Percentiles rank a stretch among this genome's conserved stretches.
These are phyloP conservation scores for Pseudogymnoascus destructans DNA, from an alignment of 2,329 filamentous ascomycete species.

Conservation along the genomic window DNA sequence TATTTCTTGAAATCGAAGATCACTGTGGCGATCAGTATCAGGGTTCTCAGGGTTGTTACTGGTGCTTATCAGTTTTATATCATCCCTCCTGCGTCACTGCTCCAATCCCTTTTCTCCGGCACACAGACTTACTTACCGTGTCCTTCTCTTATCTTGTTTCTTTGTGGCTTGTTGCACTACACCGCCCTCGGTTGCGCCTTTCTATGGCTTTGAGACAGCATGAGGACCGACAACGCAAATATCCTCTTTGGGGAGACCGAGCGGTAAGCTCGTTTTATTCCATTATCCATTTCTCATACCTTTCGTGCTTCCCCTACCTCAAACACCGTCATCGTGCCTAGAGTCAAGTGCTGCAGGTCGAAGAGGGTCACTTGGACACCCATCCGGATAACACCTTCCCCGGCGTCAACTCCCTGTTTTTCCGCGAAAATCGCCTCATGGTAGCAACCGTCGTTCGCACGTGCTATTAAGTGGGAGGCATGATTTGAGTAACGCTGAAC, in stretches of 20 bases:
- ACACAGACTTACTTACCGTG: background rate
- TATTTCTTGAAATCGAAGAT: background rate
- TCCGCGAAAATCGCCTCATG: background rate
- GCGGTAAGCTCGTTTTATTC: background rate
- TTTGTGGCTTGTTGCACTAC: background rate
- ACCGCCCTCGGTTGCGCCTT: background rate
- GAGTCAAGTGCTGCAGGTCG: background rate
- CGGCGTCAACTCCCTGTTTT: background rate
- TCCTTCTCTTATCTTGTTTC: background rate
- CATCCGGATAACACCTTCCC: background rate
- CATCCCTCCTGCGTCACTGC: background rate
- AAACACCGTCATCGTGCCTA: background rate
- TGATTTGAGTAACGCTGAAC: background rate
- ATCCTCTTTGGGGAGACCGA: background rate
- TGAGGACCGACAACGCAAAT: background rate
- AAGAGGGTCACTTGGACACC: background rate
- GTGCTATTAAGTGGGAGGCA: background rate
- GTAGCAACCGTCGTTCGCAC: background rate
- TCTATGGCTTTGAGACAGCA: background rate
- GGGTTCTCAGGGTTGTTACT: background rate
- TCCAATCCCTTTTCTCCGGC: background rate
- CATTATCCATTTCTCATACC: background rate
- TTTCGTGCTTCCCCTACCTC: background rate
- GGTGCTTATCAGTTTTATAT: slow-evolving; percentile 2
- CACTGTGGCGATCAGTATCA: background rate